Evolutionary conservation across 805 yeast species (phyloP), one percentile per base, ranked within the genome.

Genomic region (Ogataea trehalophila): DNA sequence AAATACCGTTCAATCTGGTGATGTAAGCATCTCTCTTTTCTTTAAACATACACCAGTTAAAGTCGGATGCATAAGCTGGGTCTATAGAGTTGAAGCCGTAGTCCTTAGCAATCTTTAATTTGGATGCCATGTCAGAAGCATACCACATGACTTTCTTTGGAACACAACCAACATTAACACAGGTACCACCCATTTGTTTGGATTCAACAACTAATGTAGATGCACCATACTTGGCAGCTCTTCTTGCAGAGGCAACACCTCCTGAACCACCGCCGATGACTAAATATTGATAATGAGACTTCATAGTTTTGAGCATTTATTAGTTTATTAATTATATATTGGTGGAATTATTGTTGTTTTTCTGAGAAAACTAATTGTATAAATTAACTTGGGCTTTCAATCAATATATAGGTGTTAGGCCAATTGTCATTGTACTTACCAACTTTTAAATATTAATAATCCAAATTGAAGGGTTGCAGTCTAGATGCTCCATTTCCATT

Each of bases 201-300:
- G 87, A 80, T 68, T 94, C 99, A 45, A 94, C 75, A 18, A 94
- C 62, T 45, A 91, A 72, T 1, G 94, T 84, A 57, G 89, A 88
- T 23, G 95, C 96, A 23, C 99, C 99, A 58, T 91, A 81, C 33
- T 81, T 77, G 35, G 98, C 97, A 13, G 99, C 98, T 60, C 98
- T 81, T 68, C 99, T 83, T 15, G 97, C 95, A 18, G 95, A 83
- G n/a, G 99, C 97, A 40, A 94, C 97, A 57, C 99, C 99, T 41
- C 98, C 99, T 35, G 97, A 89, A 14, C 99, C 99, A 49, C 99
- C 99, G 44, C 99, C 99, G 56, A 94, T 94, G 49, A 94, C 99
- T 44, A 94, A 73, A 65, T 87, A 92, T 62, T 94, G 90, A 75
- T 82, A 94, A 65, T 88, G 92, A 43, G 71, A 63, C 43, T 63